These are phyloP conservation scores for Jimgerdemannia lactiflua DNA, from an alignment of 192 early-diverging fungal species.

Conservation along the genomic window DNA sequence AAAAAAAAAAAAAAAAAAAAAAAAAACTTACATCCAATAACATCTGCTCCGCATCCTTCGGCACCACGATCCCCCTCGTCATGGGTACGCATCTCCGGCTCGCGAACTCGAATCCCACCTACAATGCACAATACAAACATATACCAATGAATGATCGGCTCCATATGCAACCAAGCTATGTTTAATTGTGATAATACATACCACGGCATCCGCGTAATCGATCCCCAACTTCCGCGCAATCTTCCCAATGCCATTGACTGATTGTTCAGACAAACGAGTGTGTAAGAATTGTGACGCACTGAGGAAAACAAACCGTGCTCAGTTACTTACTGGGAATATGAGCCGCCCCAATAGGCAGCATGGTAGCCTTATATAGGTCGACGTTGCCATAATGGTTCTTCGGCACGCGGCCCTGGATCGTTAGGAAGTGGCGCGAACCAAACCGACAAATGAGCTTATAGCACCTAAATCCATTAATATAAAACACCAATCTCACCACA, in stretches of 20 bases:
- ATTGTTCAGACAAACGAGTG: neutral
- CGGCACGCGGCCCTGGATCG: constrained; percentile 70
- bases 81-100: constrained; percentile 57
- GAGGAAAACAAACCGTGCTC: neutral
- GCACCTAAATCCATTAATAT: too few species aligned
- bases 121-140: constrained; percentile 12
- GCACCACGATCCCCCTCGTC: constrained; percentile 67
- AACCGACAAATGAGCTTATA: neutral
- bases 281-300: neutral
- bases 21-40: constrained; percentile 50
- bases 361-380: constrained; percentile 77
- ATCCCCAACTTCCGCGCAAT: constrained; percentile 76
- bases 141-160: neutral
- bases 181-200: constrained; percentile 29
- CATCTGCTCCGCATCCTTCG: constrained; percentile 51
- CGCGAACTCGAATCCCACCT: constrained; percentile 74
- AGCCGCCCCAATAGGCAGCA: constrained; percentile 80
- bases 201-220: constrained; percentile 82
- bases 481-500: too few species aligned
- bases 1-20: constrained; percentile 11
- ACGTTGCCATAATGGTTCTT: constrained; percentile 81
- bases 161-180: too few species aligned
- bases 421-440: neutral
- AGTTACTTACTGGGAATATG: constrained; percentile 58
- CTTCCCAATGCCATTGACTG: constrained; percentile 53